Conservation (phyloP, 305 asterid species). For the Solanum hybrid region DNA sequence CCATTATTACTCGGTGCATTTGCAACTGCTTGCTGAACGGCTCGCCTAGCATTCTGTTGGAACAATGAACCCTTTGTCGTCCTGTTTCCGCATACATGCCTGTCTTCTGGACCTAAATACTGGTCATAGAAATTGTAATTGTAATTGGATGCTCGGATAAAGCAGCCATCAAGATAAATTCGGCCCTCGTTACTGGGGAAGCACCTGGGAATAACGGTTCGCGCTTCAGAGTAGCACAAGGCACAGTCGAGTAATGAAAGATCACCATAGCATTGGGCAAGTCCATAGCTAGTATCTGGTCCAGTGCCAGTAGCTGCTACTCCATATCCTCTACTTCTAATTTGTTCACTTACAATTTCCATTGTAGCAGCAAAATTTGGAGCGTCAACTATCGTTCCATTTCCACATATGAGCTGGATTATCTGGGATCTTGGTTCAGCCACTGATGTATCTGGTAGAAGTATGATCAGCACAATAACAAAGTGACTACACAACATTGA, state of each 20-base stretch:
- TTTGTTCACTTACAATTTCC: constrained; percentile 2
- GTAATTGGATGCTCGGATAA: constrained; percentile 14
- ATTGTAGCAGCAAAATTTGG: constrained; percentile 2
- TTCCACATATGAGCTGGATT: constrained; percentile 8
- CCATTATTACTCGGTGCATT: constrained; percentile 14
- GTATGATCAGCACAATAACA: not conserved
- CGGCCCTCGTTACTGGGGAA: not conserved
- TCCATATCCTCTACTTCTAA: constrained; percentile 6
- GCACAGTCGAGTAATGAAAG: constrained; percentile 14
- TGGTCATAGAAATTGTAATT: constrained; percentile 18
- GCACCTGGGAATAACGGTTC: constrained; percentile 7
- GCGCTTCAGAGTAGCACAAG: constrained; percentile 22
- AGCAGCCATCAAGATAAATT: constrained; percentile 28
- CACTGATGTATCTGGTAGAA: constrained; percentile 2
- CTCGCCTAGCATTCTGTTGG: constrained; percentile 8
- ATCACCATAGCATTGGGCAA: constrained; percentile 27
- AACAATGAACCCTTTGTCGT: constrained; percentile 12
- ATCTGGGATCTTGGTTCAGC: constrained; percentile 9
- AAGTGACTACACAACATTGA: not conserved
- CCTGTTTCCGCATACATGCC: constrained; percentile 16
- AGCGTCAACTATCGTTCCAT: not conserved
- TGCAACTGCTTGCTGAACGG: constrained; percentile 11
- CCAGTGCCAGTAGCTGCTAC: constrained; percentile 7
- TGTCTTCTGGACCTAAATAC: constrained; percentile 16
- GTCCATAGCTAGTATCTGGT: constrained; percentile 11